A percentile compares a stretch with the other conserved stretches of the same genome.
phyloP scores from a whole-genome alignment of 768 basidiomycete species.

The Hypholoma sublateritium region DNA sequence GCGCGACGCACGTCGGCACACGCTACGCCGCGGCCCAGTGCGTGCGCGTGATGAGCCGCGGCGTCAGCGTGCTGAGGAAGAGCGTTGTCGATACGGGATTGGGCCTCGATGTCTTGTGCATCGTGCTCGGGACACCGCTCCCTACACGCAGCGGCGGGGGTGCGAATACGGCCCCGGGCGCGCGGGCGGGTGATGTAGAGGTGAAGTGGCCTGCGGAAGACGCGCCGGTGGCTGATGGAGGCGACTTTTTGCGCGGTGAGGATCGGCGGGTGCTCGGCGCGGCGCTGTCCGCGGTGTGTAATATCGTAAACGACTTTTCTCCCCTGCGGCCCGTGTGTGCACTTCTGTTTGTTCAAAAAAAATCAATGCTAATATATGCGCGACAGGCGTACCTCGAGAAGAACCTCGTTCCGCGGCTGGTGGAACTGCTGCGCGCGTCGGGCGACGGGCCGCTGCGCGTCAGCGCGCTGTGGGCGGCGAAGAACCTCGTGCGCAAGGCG shows the following conservation, averaged over 20 bases:
- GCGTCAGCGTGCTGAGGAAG: slow-evolving; percentile 78
- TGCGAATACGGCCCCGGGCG: slow-evolving; percentile 28
- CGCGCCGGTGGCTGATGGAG: no score
- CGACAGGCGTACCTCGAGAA: slow-evolving; percentile 62
- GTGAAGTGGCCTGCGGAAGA: not conserved
- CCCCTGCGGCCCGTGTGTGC: slow-evolving; percentile 67
- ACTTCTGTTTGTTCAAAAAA: slow-evolving; percentile 5
- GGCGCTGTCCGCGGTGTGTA: slow-evolving; percentile 76
- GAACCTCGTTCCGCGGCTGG: slow-evolving; percentile 65
- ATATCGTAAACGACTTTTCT: slow-evolving; percentile 85
- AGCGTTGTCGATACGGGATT: slow-evolving; percentile 83
- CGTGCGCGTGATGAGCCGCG: slow-evolving; percentile 75
- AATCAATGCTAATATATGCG: not conserved
- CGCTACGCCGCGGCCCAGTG: slow-evolving; percentile 88
- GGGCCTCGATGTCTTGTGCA: slow-evolving; percentile 65
- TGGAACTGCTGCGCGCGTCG: slow-evolving; percentile 49
- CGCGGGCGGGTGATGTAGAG: slow-evolving; percentile 25
- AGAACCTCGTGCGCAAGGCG: slow-evolving; percentile 76
- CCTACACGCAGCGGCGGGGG: slow-evolving; percentile 11
- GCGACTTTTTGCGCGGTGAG: slow-evolving; percentile 34
- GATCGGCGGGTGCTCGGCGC: slow-evolving; percentile 74
- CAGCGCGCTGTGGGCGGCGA: slow-evolving; percentile 84
- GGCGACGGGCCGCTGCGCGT: slow-evolving; percentile 58
- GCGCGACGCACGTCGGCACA: slow-evolving; percentile 65
- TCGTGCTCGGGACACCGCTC: slow-evolving; percentile 33